These are phyloP conservation scores for Xylaria sp. DNA, from an alignment of 2,329 filamentous ascomycete species.

Conservation along the genomic window DNA sequence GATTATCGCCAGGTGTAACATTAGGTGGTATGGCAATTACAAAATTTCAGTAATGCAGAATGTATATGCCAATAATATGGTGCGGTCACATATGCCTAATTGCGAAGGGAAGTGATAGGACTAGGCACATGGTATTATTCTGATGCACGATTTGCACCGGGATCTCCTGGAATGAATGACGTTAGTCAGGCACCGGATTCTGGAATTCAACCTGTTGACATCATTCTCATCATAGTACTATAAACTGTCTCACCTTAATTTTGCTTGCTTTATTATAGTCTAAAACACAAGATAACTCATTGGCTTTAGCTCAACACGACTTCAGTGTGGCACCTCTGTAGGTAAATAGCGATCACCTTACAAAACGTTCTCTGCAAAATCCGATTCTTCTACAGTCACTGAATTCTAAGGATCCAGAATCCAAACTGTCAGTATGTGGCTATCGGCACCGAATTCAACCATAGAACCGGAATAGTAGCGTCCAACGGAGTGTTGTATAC, in stretches of 20 bases:
- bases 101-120: conserved; percentile 10
- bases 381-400: background rate
- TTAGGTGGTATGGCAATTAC: conserved; percentile 1
- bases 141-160: conserved; percentile 32
- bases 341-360: background rate
- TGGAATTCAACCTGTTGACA: conserved; percentile 14
- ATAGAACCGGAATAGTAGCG: background rate
- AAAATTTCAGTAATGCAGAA: background rate
- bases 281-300: background rate
- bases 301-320: conserved; percentile 1
- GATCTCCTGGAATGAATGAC: conserved; percentile 28
- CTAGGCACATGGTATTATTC: conserved; percentile 18
- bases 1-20: background rate
- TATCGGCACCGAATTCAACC: background rate
- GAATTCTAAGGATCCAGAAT: background rate
- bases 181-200: conserved; percentile 30
- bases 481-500: background rate
- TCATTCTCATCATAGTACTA: conserved; percentile 13
- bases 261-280: conserved; percentile 7
- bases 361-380: background rate
- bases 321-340: background rate
- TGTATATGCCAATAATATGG: background rate
- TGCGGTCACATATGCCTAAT: conserved; percentile 1
- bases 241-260: conserved; percentile 2
- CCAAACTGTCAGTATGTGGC: background rate